Evolutionary conservation across 352 stramenopile genomes (phyloP).

Genomic region (Phytophthora pluvialis): DNA sequence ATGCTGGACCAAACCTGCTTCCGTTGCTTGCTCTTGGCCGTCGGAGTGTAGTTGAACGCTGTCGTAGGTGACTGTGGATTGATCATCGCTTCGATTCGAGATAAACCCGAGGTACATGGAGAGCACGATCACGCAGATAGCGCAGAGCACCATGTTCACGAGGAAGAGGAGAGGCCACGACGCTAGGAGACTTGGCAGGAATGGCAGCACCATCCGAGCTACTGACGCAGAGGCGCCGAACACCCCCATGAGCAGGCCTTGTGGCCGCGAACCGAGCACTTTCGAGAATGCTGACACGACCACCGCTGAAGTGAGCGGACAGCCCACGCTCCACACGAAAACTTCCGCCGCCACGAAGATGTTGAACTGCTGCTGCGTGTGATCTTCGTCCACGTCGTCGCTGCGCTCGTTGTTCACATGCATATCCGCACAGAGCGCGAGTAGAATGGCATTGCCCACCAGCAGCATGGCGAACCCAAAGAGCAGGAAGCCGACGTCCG

Average conservation of each 20-base stretch:
- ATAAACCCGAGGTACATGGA: slow-evolving; percentile 35
- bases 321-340: slow-evolving; percentile 72
- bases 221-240: slow-evolving; percentile 66
- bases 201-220: slow-evolving; percentile 60
- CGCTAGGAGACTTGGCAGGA: slow-evolving; percentile 55
- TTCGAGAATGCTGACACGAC: slow-evolving; percentile 68
- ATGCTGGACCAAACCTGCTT: too few relatives aligned
- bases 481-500: slow-evolving; percentile 51
- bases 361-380: slow-evolving; percentile 32
- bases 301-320: slow-evolving; percentile 58
- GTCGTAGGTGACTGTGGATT: slow-evolving; percentile 14
- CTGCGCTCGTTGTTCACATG: slow-evolving; percentile 15
- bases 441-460: slow-evolving; percentile 53
- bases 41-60: slow-evolving; percentile 36
- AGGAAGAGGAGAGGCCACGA: slow-evolving; percentile 54
- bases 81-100: slow-evolving; percentile 7
- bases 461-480: slow-evolving; percentile 58
- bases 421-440: slow-evolving; percentile 36
- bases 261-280: slow-evolving; percentile 52
- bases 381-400: slow-evolving; percentile 8
- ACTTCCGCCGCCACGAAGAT: slow-evolving; percentile 53
- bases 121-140: slow-evolving; percentile 48
- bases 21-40: slow-evolving; percentile 20
- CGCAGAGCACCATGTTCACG: slow-evolving; percentile 53
- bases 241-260: slow-evolving; percentile 66